Conservation (phyloP, 2,329 filamentous ascomycete species). For the Cadophora luteo-olivacea region DNA sequence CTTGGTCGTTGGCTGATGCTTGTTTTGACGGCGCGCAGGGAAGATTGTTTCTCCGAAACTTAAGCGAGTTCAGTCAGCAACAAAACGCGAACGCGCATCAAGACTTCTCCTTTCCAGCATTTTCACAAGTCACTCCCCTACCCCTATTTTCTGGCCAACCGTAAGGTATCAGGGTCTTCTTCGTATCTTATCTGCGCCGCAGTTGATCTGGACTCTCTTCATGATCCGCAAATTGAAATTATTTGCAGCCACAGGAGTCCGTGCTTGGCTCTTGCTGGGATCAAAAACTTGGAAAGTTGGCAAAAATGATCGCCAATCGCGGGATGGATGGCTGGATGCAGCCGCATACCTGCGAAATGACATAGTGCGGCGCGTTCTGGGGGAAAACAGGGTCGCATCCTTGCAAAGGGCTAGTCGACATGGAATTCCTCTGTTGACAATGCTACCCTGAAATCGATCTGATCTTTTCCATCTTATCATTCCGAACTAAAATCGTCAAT, state of each 20-base stretch:
- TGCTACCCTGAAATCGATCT: not conserved
- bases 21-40: no score
- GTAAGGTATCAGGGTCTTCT: no score
- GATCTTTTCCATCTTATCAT: not conserved
- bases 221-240: not conserved
- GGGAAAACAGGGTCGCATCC: conserved; percentile 14
- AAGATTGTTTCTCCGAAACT: no score
- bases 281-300: conserved; percentile 14
- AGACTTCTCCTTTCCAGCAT: no score
- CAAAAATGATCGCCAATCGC: conserved; percentile 3
- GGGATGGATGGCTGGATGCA: conserved; percentile 14
- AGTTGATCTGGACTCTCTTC: not conserved
- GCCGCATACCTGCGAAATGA: conserved; percentile 8
- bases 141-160: no score
- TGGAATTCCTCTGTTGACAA: not conserved
- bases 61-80: no score
- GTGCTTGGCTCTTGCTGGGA: not conserved
- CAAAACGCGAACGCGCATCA: no score
- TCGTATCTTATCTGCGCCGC: not conserved
- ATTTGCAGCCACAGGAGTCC: not conserved
- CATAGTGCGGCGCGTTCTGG: not conserved
- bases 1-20: no score
- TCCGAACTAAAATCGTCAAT: not conserved
- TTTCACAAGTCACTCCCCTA: no score
- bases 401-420: not conserved